Evolutionary conservation across 75 land plant genomes (phyloP), one percentile per base, ranked within the genome.

Genomic region (Adiantum capillusveneris): DNA sequence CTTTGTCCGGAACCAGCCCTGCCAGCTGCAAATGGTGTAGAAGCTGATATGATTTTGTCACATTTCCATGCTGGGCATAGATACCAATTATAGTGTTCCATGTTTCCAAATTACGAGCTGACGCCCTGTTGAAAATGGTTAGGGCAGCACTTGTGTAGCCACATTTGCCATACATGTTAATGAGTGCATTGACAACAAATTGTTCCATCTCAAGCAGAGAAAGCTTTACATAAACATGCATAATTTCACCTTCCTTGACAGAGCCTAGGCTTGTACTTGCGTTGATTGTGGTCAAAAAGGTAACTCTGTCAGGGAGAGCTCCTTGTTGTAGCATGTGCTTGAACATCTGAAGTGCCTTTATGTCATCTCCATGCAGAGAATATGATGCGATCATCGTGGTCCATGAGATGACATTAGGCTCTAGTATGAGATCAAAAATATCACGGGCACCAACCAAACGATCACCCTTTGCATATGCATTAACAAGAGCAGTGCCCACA

Each of bases 1-100:
- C 41, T 19, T 37, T 26, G 43, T 81, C 74, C 12, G 84, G 84
- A 16, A 25, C 62, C 0, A 75, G 46, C 25, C 77, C 75, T 13
- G 41, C 60, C 56, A 37, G 58, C 28, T 62, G 77, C 87, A 83
- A 80, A 41, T 56, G 53, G 17, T 6, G 0, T 1, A 29, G 45
- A 31, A 62, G 24, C 1, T 29, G 1, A 0, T 44, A 1, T 7
- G 53, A 28, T 1, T 29, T 28, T 48, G 44, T 7, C 2, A 13
- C 64, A 62, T 45, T 1, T 6, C 69, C 63, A 29, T 59, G 61
- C 64, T 67, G 63, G 14, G 64, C 31, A 29, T 58, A 21, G 20
- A 19, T 48, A 5, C 11, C 14, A 20, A 58, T 50, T 14, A 67
- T 59, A n/a, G 63, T 42, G 52, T 18, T 48, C 69, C 69, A 65